Conservation (phyloP, 306 rosid species). For the Mimosa pudica region DNA sequence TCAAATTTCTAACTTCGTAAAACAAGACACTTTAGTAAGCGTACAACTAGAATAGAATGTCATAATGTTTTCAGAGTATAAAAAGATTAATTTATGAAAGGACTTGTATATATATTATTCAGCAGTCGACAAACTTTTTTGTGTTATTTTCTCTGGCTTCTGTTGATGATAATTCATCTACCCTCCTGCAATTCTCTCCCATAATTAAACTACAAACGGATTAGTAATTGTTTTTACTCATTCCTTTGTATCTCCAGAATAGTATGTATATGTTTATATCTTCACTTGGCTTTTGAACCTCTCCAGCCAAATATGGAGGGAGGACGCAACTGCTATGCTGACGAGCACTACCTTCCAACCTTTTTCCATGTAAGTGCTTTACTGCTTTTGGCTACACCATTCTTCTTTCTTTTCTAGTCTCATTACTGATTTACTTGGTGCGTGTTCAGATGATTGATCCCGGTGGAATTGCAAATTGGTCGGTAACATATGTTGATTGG, state of each 20-base stretch:
- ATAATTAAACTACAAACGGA: neutral
- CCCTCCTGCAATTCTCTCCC: neutral
- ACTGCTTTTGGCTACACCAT: neutral
- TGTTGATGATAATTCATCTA: neutral
- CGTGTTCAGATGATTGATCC: conserved; percentile 82
- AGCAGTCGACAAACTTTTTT: neutral
- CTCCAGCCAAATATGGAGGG: conserved; percentile 58
- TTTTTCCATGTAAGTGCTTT: conserved; percentile 61
- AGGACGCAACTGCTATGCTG: conserved; percentile 81
- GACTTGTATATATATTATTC: neutral
- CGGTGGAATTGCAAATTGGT: conserved; percentile 90
- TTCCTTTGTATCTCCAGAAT: neutral
- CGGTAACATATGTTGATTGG: conserved; percentile 97
- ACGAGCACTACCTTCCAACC: conserved; percentile 91
- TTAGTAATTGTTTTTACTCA: conserved; percentile 14
- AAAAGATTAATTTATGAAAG: neutral
- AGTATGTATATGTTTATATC: neutral
- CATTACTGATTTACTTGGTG: conserved; percentile 25
- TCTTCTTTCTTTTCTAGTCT: conserved; percentile 1
- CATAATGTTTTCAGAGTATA: conserved; percentile 16
- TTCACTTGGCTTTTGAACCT: conserved; percentile 21
- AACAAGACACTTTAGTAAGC: neutral
- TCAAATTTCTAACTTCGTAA: neutral
- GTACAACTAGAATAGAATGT: neutral
- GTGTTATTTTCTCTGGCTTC: neutral